Base-by-base conservation (phyloP, 148 eudicot genomes). In the Diospyros kaki region DNA sequence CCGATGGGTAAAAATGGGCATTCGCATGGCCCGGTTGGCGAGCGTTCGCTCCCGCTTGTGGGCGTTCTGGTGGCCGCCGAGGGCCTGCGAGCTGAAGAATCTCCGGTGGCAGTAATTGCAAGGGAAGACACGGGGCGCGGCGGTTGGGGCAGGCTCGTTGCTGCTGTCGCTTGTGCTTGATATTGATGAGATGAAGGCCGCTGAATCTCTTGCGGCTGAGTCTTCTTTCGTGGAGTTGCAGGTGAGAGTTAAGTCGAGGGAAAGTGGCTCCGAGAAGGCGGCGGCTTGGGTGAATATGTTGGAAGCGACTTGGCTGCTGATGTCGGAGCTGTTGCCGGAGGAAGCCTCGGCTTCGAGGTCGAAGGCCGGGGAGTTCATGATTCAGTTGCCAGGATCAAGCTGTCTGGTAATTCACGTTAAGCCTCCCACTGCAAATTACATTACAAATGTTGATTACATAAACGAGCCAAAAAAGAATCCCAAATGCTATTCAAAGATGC, bases 41-140 rank as follows among this genome's bases (percentile, higher is more conserved):
- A 87, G 83, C 0, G 81, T 84, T 72, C 93, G 75, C n/a, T 89
- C 93, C 56, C 89, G 73, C 64, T 89, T 89, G 38, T 89, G 93
- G 0, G 93, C 93, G 50, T 89, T 89, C 58, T 87, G 93, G 65
- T 89, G 91, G 44, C 91, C 91, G 0, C 93, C 93, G 42, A 89
- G 85, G 43, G 91, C 93, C 77, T 89, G 93, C 53, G 93, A 87
- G 81, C 89, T 89, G 58, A 72, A 89, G 80, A 89, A 89, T 39
- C 87, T 89, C 2, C 91, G 66, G 44, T 75, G 83, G 53, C 93
- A 89, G 45, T 82, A 89, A 73, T 89, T 87, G 84, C 93, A 87
- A 0, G 91, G 76, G 53, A 87, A 89, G 0, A 87, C 83, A 66
- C 89, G 58, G 5, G 83, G 78, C 9, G 58, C 8, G 28, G 71